Percentiles rank a stretch among this genome's conserved stretches.
These are phyloP conservation scores for Russula sp. DNA, from an alignment of 768 basidiomycete species.

Conservation along the genomic window DNA sequence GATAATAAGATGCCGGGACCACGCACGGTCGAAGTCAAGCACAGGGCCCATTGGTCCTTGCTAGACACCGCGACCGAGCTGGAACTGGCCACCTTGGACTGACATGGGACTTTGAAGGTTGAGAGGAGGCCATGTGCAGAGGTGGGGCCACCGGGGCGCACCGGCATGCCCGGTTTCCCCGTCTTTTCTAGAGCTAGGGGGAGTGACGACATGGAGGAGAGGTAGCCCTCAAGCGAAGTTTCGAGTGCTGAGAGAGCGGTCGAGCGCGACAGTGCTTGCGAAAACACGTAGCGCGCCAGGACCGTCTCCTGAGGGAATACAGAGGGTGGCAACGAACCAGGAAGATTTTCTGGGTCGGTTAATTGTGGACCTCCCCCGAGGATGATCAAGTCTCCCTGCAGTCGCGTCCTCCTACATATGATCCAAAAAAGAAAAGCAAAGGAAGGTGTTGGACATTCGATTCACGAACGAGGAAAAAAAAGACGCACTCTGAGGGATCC, in stretches of 20 bases:
- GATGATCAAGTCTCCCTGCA: slow-evolving; percentile 90
- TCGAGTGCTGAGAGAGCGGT: slow-evolving; percentile 86
- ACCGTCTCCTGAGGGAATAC: slow-evolving; percentile 63
- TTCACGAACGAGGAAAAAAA: background rate
- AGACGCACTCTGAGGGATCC: slow-evolving; percentile 72
- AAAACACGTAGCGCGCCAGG: slow-evolving; percentile 84
- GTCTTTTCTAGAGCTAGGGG: slow-evolving; percentile 70
- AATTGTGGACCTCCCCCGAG: slow-evolving; percentile 63
- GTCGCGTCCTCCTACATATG: slow-evolving; percentile 60
- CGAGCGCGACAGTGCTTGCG: slow-evolving; percentile 85
- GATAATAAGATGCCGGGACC: too few relatives aligned
- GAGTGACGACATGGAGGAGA: slow-evolving; percentile 73
- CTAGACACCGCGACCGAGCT: too few relatives aligned
- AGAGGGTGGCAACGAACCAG: slow-evolving; percentile 39
- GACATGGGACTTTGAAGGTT: too few relatives aligned
- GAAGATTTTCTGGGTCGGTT: slow-evolving; percentile 43
- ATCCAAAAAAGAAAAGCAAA: background rate
- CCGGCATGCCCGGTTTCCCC: slow-evolving; percentile 80
- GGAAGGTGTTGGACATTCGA: background rate
- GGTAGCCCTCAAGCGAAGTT: slow-evolving; percentile 71
- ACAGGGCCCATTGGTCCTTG: too few relatives aligned
- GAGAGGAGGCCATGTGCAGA: too few relatives aligned
- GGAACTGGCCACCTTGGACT: too few relatives aligned
- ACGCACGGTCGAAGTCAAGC: too few relatives aligned
- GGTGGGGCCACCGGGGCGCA: too few relatives aligned